Evolutionary conservation across 495 filamentous ascomycete species (phyloP).

Genomic region (Daldinia childiae): DNA sequence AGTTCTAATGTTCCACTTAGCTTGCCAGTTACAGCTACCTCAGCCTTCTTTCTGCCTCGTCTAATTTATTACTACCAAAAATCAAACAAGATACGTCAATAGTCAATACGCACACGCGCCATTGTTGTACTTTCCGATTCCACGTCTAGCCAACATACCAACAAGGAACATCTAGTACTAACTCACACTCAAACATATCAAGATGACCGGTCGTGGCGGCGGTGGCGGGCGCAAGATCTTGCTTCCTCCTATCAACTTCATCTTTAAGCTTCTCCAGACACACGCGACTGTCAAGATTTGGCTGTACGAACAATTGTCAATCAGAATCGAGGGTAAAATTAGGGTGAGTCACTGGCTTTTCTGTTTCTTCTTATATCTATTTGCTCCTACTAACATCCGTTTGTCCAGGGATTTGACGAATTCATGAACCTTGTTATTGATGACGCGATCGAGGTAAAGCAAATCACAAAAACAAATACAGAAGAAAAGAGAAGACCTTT

Average conservation of each 20-base stretch:
- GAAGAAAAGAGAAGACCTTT: slow-evolving; percentile 80
- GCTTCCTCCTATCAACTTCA: slow-evolving; percentile 97
- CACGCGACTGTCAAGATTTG: slow-evolving; percentile 90
- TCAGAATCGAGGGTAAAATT: slow-evolving; percentile 95
- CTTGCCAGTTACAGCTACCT: background rate
- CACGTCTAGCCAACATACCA: slow-evolving; percentile 6
- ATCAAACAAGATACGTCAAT: slow-evolving; percentile 7
- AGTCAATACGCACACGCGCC: background rate
- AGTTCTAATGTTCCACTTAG: background rate
- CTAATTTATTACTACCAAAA: slow-evolving; percentile 26
- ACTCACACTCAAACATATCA: slow-evolving; percentile 37
- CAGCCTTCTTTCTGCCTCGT: slow-evolving; percentile 42
- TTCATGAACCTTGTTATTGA: slow-evolving; percentile 99
- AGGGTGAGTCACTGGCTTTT: slow-evolving; percentile 65
- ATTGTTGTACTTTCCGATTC: background rate
- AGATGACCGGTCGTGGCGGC: slow-evolving; percentile 82
- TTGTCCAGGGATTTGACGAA: slow-evolving; percentile 86
- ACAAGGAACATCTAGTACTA: background rate
- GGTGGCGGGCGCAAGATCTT: slow-evolving; percentile 87
- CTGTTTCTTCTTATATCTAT: background rate
- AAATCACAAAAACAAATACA: slow-evolving; percentile 77
- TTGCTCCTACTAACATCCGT: slow-evolving; percentile 23
- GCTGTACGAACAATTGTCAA: slow-evolving; percentile 94
- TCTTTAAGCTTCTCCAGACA: slow-evolving; percentile 90
- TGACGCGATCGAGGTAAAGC: slow-evolving; percentile 91